phyloP scores from a whole-genome alignment of 106 monocot genomes.

The Xerophyta viscosa region DNA sequence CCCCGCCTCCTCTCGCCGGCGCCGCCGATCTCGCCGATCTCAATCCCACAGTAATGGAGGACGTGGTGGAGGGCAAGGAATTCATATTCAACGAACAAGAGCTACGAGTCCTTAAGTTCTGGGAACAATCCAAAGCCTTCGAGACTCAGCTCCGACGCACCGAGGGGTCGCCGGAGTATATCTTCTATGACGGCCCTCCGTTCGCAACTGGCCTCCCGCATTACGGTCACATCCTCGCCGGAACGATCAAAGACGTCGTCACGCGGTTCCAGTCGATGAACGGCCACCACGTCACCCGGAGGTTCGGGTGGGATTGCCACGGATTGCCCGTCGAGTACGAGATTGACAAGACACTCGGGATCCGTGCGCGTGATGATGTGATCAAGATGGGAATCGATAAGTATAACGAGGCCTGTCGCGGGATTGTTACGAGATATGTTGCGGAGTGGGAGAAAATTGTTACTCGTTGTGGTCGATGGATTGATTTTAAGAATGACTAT shows the following conservation, averaged over 20 bases:
- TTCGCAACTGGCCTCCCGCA: conserved; percentile 94
- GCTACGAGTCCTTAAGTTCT: conserved; percentile 46
- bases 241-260: conserved; percentile 99
- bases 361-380: conserved; percentile 59
- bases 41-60: conserved; percentile 79
- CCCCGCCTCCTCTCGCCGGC: too few relatives aligned
- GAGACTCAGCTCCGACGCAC: conserved; percentile 75
- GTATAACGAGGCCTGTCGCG: conserved; percentile 85
- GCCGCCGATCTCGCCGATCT: too few relatives aligned
- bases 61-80: conserved; percentile 81
- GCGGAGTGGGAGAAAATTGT: conserved; percentile 83
- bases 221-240: conserved; percentile 96
- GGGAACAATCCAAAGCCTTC: conserved; percentile 72
- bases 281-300: conserved; percentile 82
- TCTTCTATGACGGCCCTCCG: conserved; percentile 98
- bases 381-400: conserved; percentile 67
- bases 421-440: conserved; percentile 82
- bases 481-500: conserved; percentile 88
- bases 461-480: conserved; percentile 85
- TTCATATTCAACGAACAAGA: conserved; percentile 81
- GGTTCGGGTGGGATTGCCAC: conserved; percentile 99
- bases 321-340: conserved; percentile 95
- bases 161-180: conserved; percentile 58
- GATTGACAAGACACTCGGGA: conserved; percentile 69
- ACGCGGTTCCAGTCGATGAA: conserved; percentile 89